Evolutionary conservation across 345 rosid species (phyloP).

Genomic region (Populus euphratica): DNA sequence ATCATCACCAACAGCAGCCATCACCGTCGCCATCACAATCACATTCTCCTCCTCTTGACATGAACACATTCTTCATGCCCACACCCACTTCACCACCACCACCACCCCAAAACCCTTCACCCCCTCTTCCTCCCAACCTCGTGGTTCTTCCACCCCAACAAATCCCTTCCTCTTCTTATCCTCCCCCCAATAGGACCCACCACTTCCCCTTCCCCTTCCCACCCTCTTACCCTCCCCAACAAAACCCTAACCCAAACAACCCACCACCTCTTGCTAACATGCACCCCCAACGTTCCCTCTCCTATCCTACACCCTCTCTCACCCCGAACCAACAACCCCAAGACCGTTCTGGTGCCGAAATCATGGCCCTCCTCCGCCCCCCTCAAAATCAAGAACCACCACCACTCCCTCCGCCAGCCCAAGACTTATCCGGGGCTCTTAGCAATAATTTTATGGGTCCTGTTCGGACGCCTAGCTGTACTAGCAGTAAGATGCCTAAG

Average conservation of each 20-base stretch:
- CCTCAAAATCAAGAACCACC: not conserved
- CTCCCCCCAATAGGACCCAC: constrained; percentile 40
- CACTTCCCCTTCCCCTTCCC: constrained; percentile 25
- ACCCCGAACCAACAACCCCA: constrained; percentile 19
- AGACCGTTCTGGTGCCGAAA: constrained; percentile 47
- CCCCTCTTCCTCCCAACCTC: constrained; percentile 7
- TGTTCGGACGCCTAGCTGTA: constrained; percentile 44
- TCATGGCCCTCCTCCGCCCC: constrained; percentile 56
- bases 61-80: constrained; percentile 13
- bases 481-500: constrained; percentile 47
- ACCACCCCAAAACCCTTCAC: constrained; percentile 10
- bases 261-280: constrained; percentile 7
- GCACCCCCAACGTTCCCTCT: constrained; percentile 27
- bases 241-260: constrained; percentile 6
- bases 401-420: not conserved
- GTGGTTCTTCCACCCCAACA: constrained; percentile 12
- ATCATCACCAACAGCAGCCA: not conserved
- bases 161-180: constrained; percentile 40
- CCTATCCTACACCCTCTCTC: constrained; percentile 38
- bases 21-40: not conserved
- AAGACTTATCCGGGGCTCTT: constrained; percentile 23
- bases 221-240: constrained; percentile 25
- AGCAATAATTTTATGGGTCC: constrained; percentile 35
- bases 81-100: constrained; percentile 8
- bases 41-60: constrained; percentile 1